Evolutionary conservation across 805 yeast genomes (phyloP).

Genomic region (Starmerella bombi): DNA sequence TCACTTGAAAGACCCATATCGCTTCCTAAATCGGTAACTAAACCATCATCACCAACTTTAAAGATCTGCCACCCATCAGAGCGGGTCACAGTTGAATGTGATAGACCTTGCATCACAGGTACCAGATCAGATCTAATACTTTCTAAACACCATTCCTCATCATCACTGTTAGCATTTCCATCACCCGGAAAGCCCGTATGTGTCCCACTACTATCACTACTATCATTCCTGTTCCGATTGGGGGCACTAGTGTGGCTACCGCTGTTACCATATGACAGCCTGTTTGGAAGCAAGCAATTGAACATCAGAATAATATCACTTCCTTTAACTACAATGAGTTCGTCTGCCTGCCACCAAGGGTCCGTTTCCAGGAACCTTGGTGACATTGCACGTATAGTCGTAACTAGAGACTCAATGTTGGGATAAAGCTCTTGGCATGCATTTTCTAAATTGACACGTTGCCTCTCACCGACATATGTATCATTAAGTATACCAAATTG

Average conservation of each 20-base stretch:
- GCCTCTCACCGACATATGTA: conserved; percentile 3
- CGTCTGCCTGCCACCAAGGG: conserved; percentile 15
- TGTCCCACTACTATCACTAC: no score
- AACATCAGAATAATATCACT: conserved; percentile 25
- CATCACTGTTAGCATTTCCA: conserved; percentile 8
- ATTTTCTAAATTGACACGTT: background rate
- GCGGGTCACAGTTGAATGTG: conserved; percentile 12
- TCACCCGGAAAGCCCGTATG: no score
- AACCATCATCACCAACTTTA: conserved; percentile 24
- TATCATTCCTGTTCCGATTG: no score
- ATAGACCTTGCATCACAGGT: conserved; percentile 25
- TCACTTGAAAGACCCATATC: conserved; percentile 14
- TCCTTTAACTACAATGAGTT: conserved; percentile 24
- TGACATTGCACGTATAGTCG: no score
- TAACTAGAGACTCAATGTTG: no score
- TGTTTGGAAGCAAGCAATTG: conserved; percentile 15
- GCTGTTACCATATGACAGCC: background rate
- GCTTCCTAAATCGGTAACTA: conserved; percentile 22
- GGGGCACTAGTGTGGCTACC: background rate
- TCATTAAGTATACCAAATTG: conserved; percentile 8
- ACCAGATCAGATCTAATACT: conserved; percentile 26
- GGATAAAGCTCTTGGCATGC: background rate
- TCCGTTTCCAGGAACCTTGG: background rate
- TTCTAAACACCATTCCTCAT: conserved; percentile 26
- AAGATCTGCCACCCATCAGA: conserved; percentile 28